Evolutionary conservation across 2,329 filamentous ascomycete species (phyloP), one percentile per base, ranked within the genome.

Genomic region (Aspergillus transmontanensis): DNA sequence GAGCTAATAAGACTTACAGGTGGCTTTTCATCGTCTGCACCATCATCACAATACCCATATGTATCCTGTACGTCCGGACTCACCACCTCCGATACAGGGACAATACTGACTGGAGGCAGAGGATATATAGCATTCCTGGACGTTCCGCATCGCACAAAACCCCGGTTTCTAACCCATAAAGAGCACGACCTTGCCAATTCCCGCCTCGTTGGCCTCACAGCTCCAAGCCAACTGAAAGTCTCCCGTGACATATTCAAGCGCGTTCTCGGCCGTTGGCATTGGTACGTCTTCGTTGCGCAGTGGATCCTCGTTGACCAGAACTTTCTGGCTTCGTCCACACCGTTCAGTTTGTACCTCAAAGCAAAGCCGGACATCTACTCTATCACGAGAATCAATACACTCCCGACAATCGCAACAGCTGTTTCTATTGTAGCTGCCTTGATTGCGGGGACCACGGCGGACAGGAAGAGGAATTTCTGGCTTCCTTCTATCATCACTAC

Each of bases 261-360:
- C 2, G 79, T 80, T 7, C 72, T 80, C 32, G 67, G 71, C 9
- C 71, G 78, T 3, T 80, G 78, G 78, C 78, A 80, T 63, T 79
- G 73, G 67, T 80, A 80, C 60, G 66, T 75, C 26, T 79, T 79
- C 56, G 77, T 79, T 4, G 41, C 71, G 3, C 74, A 79, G 41
- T 80, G 78, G 78, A 66, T 61, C 9, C 66, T 81, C 56, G 70
- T 79, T 62, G 76, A 81, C 58, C 75, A 79, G 61, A 80, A 78
- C 60, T 74, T 76, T 45, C 68, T 74, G 19, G 72, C 75, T 11
- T 68, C 71, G 16, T 72, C 72, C 0, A 70, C 74, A n/a, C 77
- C 78, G 0, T 81, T 81, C 62, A 77, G 73, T 10, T 68, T 81
- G 2, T 82, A 81, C 62, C 73, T 81, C 48, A 79, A 78, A 65